A percentile compares a stretch with the other conserved stretches of the same genome.
Conservation (phyloP, 2,329 filamentous ascomycete species). For the Sporothrix brasiliensis region DNA sequence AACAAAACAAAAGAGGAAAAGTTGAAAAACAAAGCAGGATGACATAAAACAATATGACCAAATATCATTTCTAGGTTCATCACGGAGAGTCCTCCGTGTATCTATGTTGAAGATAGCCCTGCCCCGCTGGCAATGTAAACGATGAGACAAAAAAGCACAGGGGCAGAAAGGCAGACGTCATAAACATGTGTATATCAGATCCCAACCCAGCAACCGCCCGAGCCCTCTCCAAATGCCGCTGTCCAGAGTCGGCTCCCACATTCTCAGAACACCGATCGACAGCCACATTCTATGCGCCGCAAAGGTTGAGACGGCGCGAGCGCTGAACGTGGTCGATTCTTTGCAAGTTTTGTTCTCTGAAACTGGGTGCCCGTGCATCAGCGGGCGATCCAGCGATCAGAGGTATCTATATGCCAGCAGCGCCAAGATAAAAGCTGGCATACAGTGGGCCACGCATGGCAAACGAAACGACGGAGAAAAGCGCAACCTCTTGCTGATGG, state of each 20-base stretch:
- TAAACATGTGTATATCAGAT: slow-evolving; percentile 16
- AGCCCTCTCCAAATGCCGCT: slow-evolving; percentile 14
- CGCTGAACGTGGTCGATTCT: not conserved
- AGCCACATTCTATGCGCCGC: slow-evolving; percentile 9
- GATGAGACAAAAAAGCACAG: not conserved
- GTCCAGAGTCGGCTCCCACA: slow-evolving; percentile 21
- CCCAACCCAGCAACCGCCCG: not conserved
- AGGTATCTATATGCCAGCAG: not conserved
- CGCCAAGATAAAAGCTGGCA: not conserved
- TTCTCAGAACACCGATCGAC: slow-evolving; percentile 13
- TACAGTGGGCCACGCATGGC: not conserved
- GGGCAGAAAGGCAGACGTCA: not conserved
- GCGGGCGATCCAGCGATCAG: slow-evolving; percentile 4
- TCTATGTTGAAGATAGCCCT: slow-evolving; percentile 20
- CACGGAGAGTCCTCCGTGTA: slow-evolving; percentile 19
- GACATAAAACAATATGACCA: slow-evolving; percentile 1
- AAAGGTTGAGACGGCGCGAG: slow-evolving; percentile 13
- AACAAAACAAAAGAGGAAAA: not conserved
- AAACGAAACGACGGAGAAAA: not conserved
- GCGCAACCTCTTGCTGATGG: slow-evolving; percentile 3
- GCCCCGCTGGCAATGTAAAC: slow-evolving; percentile 20
- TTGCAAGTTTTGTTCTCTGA: slow-evolving; percentile 2
- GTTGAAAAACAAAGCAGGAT: not conserved
- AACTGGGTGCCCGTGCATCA: slow-evolving; percentile 1
- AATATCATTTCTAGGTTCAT: slow-evolving; percentile 15